Base-by-base conservation (phyloP, 306 rosid species). In the Alnus glutinosa region DNA sequence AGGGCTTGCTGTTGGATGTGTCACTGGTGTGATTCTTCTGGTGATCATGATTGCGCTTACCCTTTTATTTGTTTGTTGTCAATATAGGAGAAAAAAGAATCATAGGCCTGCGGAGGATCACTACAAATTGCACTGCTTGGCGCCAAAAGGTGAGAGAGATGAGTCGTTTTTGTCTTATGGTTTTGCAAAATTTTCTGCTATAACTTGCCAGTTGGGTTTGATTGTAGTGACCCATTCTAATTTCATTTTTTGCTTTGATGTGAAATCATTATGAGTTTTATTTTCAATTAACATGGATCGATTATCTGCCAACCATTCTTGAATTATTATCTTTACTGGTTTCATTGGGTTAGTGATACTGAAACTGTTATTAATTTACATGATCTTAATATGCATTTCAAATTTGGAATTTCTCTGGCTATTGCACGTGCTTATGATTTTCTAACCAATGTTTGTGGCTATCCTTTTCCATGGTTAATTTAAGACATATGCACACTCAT, bases 91-190 rank as follows among this genome's bases (percentile, higher is more conserved):
- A 57, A 82, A 72, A 71, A 78, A 64, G 71, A 73, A 81, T 30
- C 74, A 36, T 12, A 55, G 49, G 62, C 57, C 55, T 9, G 12
- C 2, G 28, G 77, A 57, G 36, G 59, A 42, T 70, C 10, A 18
- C 73, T 19, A 16, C 55, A 77, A 85, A 64, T 8, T 81, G 66
- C 39, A 73, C 6, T 14, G 4, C 70, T 64, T 66, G 12, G 78
- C 37, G 46, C 62, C 81, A 34, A 82, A 81, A 78, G 89, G 93
- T 87, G 23, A 81, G 63, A 81, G 63, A 75, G 18, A 30, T 30
- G 13, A 67, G 11, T 34, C 34, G 42, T 54, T 74, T 52, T 36
- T 42, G 8, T 39, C 18, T 42, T 18, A 39, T 8, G 47, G 4
- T 66, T 18, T 39, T 28, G 37, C 6, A 9, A 59, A 59, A 28